Conservation (phyloP, 495 filamentous ascomycete genomes). For the Podospora pseudocomata region DNA sequence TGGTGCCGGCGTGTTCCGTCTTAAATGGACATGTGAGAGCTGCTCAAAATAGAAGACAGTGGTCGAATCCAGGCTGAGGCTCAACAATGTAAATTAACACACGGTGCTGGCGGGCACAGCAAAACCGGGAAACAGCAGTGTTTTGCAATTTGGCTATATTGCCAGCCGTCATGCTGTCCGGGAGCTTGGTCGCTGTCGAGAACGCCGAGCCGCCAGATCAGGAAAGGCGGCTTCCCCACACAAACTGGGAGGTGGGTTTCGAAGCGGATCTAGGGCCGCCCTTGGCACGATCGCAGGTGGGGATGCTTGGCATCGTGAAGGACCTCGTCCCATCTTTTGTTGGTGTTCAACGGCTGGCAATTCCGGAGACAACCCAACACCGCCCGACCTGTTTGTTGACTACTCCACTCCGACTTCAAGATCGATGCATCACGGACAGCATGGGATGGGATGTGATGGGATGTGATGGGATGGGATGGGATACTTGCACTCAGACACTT, state of each 20-base stretch:
- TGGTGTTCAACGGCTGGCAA: not conserved
- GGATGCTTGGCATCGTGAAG: not conserved
- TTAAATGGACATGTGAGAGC: not conserved
- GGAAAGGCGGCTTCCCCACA: not conserved
- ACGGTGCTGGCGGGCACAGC: not conserved
- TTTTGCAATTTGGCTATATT: slow-evolving; percentile 12
- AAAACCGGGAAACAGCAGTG: slow-evolving; percentile 8
- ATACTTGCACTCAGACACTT: no score
- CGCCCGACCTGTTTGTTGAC: not conserved
- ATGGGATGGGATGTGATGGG: not conserved
- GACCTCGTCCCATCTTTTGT: not conserved
- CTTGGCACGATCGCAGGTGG: slow-evolving; percentile 2
- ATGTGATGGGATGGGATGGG: no score
- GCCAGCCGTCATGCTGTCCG: not conserved
- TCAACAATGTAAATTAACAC: slow-evolving; percentile 7
- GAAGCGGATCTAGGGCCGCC: not conserved
- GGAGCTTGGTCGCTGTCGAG: not conserved
- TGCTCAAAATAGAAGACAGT: not conserved
- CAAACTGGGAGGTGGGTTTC: not conserved
- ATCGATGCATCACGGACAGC: not conserved
- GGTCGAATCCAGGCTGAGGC: slow-evolving; percentile 2
- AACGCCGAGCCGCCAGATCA: not conserved
- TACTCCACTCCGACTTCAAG: not conserved
- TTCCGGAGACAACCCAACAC: not conserved
- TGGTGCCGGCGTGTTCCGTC: not conserved